phyloP scores from a whole-genome alignment of 768 basidiomycete genomes.

The Pleurotus cornucopiae region DNA sequence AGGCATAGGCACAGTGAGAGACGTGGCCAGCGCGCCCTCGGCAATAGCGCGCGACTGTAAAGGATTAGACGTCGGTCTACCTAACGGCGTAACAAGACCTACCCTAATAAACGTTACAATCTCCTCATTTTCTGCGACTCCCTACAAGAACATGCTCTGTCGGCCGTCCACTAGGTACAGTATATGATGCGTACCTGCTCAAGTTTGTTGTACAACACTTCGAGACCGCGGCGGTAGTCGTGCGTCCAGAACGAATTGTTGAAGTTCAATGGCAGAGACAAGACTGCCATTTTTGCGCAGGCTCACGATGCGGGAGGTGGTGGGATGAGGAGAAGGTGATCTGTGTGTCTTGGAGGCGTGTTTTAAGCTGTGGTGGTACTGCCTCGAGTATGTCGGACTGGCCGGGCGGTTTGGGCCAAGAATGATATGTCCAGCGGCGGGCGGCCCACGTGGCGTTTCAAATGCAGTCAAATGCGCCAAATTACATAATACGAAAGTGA shows the following conservation, averaged over 20 bases:
- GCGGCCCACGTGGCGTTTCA: not conserved
- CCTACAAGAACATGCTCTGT: slow-evolving; percentile 38
- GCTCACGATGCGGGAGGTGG: slow-evolving; percentile 6
- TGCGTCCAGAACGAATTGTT: slow-evolving; percentile 94
- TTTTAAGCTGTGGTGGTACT: slow-evolving; percentile 10
- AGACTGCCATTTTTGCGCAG: slow-evolving; percentile 63
- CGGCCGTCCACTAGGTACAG: slow-evolving; percentile 8
- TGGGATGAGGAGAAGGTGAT: slow-evolving; percentile 3
- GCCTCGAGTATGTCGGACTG: slow-evolving; percentile 20
- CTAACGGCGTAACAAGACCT: slow-evolving; percentile 19
- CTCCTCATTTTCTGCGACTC: slow-evolving; percentile 79
- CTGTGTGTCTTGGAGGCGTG: slow-evolving; percentile 4
- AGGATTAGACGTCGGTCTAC: slow-evolving; percentile 1
- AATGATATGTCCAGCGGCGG: not conserved
- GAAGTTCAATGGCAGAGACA: slow-evolving; percentile 86
- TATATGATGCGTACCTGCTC: slow-evolving; percentile 54
- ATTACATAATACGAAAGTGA: not conserved
- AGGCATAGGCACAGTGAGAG: slow-evolving; percentile 48
- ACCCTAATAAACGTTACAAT: slow-evolving; percentile 81
- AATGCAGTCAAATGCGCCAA: too few relatives aligned
- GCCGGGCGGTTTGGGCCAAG: slow-evolving; percentile 1
- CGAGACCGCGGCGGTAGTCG: slow-evolving; percentile 81
- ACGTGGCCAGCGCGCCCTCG: slow-evolving; percentile 60
- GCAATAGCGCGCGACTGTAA: slow-evolving; percentile 69
- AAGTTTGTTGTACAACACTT: slow-evolving; percentile 71